Evolutionary conservation across 495 filamentous ascomycete genomes (phyloP).

Genomic region (Trypethelium eluteriae): DNA sequence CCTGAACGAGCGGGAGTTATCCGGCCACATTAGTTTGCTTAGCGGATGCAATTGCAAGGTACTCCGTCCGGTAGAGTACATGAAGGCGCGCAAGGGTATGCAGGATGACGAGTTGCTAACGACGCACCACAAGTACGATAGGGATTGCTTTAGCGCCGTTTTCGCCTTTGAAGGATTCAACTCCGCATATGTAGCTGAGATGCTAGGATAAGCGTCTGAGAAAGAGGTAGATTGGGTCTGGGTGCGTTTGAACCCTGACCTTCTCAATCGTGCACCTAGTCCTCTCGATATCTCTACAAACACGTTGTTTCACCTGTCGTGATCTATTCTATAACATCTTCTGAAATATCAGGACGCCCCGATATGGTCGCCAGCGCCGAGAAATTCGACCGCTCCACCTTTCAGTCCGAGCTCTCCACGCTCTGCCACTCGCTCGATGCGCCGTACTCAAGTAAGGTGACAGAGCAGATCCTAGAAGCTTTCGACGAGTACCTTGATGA

Average conservation of each 20-base stretch:
- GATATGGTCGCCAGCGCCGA: conserved; percentile 5
- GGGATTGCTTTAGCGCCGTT: background rate
- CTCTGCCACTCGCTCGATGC: conserved; percentile 7
- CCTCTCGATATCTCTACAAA: conserved; percentile 5
- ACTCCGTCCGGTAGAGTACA: conserved; percentile 8
- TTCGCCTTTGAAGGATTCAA: background rate
- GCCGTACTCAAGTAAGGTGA: conserved; percentile 10
- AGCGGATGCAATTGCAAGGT: too few relatives aligned
- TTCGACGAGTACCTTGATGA: conserved; percentile 9
- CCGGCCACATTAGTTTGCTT: conserved; percentile 10
- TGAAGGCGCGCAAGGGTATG: conserved; percentile 7
- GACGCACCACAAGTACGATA: conserved; percentile 1
- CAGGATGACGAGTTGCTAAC: conserved; percentile 6
- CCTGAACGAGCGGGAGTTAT: conserved; percentile 1
- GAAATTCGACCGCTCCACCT: conserved; percentile 3
- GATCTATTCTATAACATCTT: conserved; percentile 1
- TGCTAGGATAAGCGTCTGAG: background rate
- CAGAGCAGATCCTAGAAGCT: conserved; percentile 8
- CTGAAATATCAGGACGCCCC: conserved; percentile 10
- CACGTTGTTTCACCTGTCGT: conserved; percentile 10
- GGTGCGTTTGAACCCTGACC: conserved; percentile 10
- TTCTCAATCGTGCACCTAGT: conserved; percentile 8
- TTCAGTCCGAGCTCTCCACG: conserved; percentile 10
- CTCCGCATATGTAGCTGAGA: background rate
- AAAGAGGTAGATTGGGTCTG: conserved; percentile 4